Conservation (phyloP, 116 monocot species). For the Posidonia oceanica region DNA sequence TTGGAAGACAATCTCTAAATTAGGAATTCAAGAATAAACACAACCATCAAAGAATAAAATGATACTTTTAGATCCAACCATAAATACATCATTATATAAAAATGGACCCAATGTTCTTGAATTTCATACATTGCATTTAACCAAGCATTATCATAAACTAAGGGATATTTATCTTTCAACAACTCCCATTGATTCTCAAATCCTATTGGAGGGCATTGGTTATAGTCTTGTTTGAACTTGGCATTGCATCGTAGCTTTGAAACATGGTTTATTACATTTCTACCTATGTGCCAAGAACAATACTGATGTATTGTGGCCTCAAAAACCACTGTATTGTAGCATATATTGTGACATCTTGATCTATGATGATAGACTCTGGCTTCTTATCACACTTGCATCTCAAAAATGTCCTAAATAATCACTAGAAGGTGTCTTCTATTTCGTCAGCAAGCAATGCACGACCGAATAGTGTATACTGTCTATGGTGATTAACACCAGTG, state of each 20-base stretch:
- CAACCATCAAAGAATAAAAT: not conserved
- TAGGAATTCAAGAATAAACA: not conserved
- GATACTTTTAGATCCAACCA: not conserved
- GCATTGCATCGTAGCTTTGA: not conserved
- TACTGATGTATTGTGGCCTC: not conserved
- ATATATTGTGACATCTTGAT: not conserved
- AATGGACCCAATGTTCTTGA: not conserved
- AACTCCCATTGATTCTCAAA: conserved; percentile 1
- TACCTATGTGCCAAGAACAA: not conserved
- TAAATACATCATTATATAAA: not conserved
- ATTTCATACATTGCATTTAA: not conserved
- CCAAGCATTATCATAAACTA: not conserved
- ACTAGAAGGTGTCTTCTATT: not conserved
- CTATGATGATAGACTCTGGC: not conserved
- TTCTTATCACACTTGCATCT: not conserved
- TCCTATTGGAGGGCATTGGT: not conserved
- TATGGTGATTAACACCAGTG: not conserved
- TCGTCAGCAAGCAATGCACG: not conserved
- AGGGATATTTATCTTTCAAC: not conserved
- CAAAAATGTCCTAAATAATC: not conserved
- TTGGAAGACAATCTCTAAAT: not conserved
- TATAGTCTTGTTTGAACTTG: not conserved
- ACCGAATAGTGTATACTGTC: not conserved
- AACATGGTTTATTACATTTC: not conserved
- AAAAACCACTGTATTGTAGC: not conserved